Conservation (phyloP, 1,284 basidiomycete genomes). For the Moesziomyces aphidis region DNA sequence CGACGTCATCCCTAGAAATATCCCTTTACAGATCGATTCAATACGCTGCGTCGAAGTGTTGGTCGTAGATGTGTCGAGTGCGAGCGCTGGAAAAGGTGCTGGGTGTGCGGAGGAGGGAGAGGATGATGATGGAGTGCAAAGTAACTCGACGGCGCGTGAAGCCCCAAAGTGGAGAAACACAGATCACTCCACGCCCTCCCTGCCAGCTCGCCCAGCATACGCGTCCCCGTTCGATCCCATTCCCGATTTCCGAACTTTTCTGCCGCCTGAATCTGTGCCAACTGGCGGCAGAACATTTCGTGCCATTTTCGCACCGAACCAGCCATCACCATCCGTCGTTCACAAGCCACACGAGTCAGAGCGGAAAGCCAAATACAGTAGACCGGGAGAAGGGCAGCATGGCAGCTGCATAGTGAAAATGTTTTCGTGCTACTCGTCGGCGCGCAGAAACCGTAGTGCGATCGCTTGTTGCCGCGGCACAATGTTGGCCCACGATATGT, state of each 20-base stretch:
- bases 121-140: background rate
- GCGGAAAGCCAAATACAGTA: background rate
- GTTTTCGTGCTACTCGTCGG: background rate
- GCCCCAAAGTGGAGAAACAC: constrained; percentile 22
- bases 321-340: background rate
- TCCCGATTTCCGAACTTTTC: constrained; percentile 14
- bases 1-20: background rate
- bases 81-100: background rate
- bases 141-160: background rate
- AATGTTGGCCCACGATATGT: constrained; percentile 34
- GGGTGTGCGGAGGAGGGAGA: background rate
- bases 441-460: constrained; percentile 9
- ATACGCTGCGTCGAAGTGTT: background rate
- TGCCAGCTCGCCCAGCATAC: constrained; percentile 10
- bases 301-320: background rate
- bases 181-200: constrained; percentile 15
- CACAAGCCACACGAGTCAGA: too few species aligned
- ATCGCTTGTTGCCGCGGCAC: constrained; percentile 30
- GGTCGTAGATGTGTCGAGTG: background rate
- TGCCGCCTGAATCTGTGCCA: background rate
- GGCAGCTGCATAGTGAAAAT: background rate
- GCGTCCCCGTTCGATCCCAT: constrained; percentile 2
- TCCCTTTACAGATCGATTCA: background rate
- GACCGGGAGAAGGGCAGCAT: background rate
- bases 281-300: background rate